Base-by-base conservation (phyloP, 768 basidiomycete species). In the Tubosaeta sp. region DNA sequence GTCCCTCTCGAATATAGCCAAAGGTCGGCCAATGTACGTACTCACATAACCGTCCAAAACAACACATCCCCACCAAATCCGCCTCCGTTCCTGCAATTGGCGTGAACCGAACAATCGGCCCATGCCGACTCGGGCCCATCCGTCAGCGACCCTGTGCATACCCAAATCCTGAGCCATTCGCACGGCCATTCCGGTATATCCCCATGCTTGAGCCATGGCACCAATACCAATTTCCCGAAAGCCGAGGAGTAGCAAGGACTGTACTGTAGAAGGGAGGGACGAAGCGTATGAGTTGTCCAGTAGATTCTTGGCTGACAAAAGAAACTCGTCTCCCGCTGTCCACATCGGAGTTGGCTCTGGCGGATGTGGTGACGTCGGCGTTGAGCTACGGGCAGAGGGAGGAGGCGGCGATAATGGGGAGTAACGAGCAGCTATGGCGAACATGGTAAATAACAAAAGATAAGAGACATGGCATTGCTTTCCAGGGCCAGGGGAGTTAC, bases 101-200 rank as follows among this genome's bases (percentile, higher is more conserved):
- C 74, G 73, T 48, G 72, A 69, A 2, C 73, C 75, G 62, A 91
- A 90, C 39, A 91, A 59, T 44, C 56, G 65, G 0, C 83, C 83
- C 49, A 82, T 74, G 14, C 74, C 80, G 50, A 66, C 79, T 26
- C 83, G 70, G 17, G 79, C 78, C 89, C 90, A 92, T 27, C 83
- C 82, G 62, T 91, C 89, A 29, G 91, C 86, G 57, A 77, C 79
- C 33, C 88, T 79, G 62, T 92, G 90, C 79, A 92, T 81, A 8
- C 90, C 90, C 50, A 92, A 67, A 67, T 92, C 90, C 69, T 91
- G 90, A 14, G 90, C 90, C 90, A 94, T 92, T n/a, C 92, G 79
- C 34, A 94, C 84, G 0, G 87, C 91, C 86, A 91, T 88, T 11
- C 91, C 91, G 17, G 84, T 79, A 63, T 86, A 91, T 10, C 84